These are phyloP conservation scores for Russula emetica DNA, from an alignment of 768 basidiomycete species.

Conservation along the genomic window DNA sequence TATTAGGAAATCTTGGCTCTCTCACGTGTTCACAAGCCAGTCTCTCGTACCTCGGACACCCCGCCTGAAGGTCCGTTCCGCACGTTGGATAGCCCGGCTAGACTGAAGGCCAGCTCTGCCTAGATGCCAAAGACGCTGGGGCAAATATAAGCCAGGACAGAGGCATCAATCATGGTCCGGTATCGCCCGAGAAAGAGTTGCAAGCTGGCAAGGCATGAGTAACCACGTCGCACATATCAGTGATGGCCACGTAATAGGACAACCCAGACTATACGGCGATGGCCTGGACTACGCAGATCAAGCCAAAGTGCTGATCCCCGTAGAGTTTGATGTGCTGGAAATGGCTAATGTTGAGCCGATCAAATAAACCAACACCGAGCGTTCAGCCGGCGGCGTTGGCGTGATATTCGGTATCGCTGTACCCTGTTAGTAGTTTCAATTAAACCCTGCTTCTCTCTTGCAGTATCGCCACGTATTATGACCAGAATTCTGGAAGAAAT, in stretches of 20 bases:
- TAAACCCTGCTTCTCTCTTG: not conserved
- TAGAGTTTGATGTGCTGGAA: too few species aligned
- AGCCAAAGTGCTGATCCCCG: not conserved
- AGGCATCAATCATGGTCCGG: not conserved
- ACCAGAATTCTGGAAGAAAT: conserved; percentile 8
- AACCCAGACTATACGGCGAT: not conserved
- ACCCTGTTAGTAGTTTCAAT: not conserved
- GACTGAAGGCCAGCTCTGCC: not conserved
- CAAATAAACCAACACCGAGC: not conserved
- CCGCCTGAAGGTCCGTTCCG: too few species aligned
- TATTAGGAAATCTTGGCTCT: conserved; percentile 5
- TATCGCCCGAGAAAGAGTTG: not conserved
- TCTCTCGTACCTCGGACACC: not conserved
- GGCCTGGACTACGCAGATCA: not conserved
- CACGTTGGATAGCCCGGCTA: not conserved
- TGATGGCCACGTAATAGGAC: conserved; percentile 16
- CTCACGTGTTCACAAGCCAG: not conserved
- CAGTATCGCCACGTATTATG: not conserved
- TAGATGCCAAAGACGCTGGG: not conserved
- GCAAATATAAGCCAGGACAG: not conserved
- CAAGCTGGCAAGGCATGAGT: not conserved
- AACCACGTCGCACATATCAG: not conserved
- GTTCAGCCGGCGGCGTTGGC: not conserved
- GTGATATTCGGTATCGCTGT: conserved; percentile 3
- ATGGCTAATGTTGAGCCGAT: not conserved